These are phyloP conservation scores for Nelumbo lutea DNA, from an alignment of 164 flowering plant species.

Conservation along the genomic window DNA sequence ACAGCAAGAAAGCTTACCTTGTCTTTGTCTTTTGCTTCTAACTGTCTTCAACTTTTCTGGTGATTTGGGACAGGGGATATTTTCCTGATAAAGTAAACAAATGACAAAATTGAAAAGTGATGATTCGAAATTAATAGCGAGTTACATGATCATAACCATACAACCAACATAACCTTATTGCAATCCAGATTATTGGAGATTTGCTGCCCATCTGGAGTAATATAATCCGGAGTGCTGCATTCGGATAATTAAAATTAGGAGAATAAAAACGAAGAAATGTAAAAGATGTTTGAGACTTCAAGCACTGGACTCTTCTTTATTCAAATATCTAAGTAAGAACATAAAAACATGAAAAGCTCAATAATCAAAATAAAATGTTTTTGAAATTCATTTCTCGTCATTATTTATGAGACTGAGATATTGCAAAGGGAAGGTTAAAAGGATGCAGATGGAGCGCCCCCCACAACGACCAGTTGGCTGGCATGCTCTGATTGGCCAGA, in stretches of 20 bases:
- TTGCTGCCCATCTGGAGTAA: slow-evolving; percentile 75
- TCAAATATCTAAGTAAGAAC: no score
- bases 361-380: no score
- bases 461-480: no score
- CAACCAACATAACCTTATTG: slow-evolving; percentile 44
- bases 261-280: neutral
- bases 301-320: neutral
- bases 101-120: neutral
- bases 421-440: no score
- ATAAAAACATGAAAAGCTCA: no score
- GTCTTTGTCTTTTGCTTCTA: slow-evolving; percentile 44
- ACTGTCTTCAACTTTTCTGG: slow-evolving; percentile 62
- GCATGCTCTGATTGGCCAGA: no score
- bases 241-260: neutral
- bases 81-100: slow-evolving; percentile 39
- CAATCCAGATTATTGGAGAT: slow-evolving; percentile 33
- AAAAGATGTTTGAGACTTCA: neutral
- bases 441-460: no score
- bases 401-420: no score
- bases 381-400: no score
- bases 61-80: slow-evolving; percentile 68
- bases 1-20: slow-evolving; percentile 37
- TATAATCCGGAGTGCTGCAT: slow-evolving; percentile 92
- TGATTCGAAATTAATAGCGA: neutral
- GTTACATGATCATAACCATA: neutral